Percentiles rank a stretch among this genome's conserved stretches.
Evolutionary conservation across 805 yeast genomes (phyloP).

Genomic region (Candida ovalis): DNA sequence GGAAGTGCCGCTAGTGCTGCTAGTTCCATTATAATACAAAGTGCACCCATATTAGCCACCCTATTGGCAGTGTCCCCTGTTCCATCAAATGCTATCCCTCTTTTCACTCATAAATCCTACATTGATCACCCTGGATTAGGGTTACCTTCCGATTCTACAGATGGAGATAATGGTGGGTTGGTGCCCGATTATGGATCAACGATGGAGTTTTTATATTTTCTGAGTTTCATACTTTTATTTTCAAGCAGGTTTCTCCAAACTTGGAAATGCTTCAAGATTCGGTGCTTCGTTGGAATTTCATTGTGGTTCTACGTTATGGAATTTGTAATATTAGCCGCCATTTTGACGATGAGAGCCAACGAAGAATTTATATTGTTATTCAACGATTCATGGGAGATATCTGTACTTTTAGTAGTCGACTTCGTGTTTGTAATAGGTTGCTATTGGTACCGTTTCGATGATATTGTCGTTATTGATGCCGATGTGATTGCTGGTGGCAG

Average conservation of each 20-base stretch:
- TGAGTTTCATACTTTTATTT: not conserved
- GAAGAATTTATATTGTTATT: not conserved
- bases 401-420: not conserved
- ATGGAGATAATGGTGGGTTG: not conserved
- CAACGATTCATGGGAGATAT: not conserved
- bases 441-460: not conserved
- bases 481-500: not conserved
- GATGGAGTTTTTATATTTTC: not conserved
- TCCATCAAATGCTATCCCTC: constrained; percentile 20
- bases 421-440: not conserved
- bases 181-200: not conserved
- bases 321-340: not conserved
- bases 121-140: not conserved
- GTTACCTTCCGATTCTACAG: no score
- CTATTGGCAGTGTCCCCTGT: constrained; percentile 29
- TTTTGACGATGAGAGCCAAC: not conserved
- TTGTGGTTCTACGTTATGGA: not conserved
- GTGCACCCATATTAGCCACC: constrained; percentile 30
- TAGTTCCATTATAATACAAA: constrained; percentile 6
- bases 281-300: not conserved
- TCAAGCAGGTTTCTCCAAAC: not conserved
- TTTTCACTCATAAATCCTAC: not conserved
- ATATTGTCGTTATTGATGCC: not conserved
- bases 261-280: not conserved
- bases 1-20: not conserved